These are phyloP conservation scores for Solanum appendiculatum DNA, from an alignment of 257 asterid species.

Conservation along the genomic window DNA sequence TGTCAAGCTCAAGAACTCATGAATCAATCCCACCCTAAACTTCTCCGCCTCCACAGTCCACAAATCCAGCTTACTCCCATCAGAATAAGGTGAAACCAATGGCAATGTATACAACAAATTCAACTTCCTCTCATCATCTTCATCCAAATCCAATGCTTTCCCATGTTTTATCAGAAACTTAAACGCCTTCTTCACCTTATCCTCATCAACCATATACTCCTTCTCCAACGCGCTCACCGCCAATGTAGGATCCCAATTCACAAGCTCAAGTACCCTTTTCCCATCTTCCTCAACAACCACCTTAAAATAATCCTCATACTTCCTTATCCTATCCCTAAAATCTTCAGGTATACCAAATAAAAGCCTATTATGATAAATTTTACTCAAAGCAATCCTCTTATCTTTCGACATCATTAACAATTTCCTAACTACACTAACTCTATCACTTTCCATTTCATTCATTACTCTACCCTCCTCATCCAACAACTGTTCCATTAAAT, in stretches of 20 bases:
- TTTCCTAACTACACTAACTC: slow-evolving; percentile 56
- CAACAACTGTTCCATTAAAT: slow-evolving; percentile 46
- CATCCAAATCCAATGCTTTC: slow-evolving; percentile 55
- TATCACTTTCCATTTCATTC: slow-evolving; percentile 33
- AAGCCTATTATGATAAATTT: slow-evolving; percentile 63
- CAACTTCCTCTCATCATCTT: slow-evolving; percentile 63
- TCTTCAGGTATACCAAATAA: slow-evolving; percentile 78
- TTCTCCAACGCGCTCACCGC: slow-evolving; percentile 71
- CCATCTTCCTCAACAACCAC: slow-evolving; percentile 58
- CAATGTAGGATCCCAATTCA: slow-evolving; percentile 64
- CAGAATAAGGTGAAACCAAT: slow-evolving; percentile 85
- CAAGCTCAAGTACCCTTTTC: slow-evolving; percentile 58
- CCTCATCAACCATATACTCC: slow-evolving; percentile 70
- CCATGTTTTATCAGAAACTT: slow-evolving; percentile 69
- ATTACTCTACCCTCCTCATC: slow-evolving; percentile 26
- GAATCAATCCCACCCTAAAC: slow-evolving; percentile 76
- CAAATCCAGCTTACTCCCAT: slow-evolving; percentile 62
- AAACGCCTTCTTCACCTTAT: slow-evolving; percentile 65
- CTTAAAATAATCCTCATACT: slow-evolving; percentile 53
- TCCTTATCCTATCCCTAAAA: slow-evolving; percentile 63
- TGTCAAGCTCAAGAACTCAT: slow-evolving; percentile 89
- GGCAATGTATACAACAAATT: slow-evolving; percentile 81
- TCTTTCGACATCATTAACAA: slow-evolving; percentile 70
- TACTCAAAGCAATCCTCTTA: slow-evolving; percentile 62
- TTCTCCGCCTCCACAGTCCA: slow-evolving; percentile 96